Evolutionary conservation across 768 basidiomycete genomes (phyloP).

Genomic region (Hemileccinum impolitum): DNA sequence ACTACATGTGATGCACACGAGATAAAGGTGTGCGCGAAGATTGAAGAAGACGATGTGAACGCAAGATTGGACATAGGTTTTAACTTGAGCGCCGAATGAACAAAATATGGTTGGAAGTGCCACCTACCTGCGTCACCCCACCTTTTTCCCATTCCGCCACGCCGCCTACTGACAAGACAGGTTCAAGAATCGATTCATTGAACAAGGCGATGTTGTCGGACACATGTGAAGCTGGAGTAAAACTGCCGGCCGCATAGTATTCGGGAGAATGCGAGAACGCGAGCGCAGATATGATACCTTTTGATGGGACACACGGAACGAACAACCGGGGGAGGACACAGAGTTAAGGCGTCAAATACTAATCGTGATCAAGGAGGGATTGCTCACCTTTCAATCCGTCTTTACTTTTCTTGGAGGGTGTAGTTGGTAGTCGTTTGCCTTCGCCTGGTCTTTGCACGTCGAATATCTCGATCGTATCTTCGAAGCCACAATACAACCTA

Average conservation of each 20-base stretch:
- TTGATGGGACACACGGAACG: slow-evolving; percentile 3
- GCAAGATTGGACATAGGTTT: not conserved
- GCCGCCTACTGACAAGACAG: slow-evolving; percentile 63
- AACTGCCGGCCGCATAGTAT: slow-evolving; percentile 78
- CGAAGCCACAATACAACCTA: slow-evolving; percentile 82
- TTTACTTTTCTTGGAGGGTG: slow-evolving; percentile 71
- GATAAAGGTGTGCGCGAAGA: not conserved
- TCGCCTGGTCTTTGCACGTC: slow-evolving; percentile 72
- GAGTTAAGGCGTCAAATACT: not conserved
- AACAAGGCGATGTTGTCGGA: slow-evolving; percentile 63
- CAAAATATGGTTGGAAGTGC: not conserved
- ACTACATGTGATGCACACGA: slow-evolving; percentile 33
- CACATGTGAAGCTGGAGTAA: slow-evolving; percentile 44
- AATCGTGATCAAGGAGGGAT: not conserved
- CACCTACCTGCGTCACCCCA: slow-evolving; percentile 49
- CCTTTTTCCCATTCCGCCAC: slow-evolving; percentile 35
- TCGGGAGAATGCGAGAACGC: slow-evolving; percentile 68
- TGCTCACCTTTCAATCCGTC: slow-evolving; percentile 83
- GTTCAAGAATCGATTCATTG: slow-evolving; percentile 53
- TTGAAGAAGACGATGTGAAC: not conserved
- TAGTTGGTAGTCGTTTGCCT: slow-evolving; percentile 66
- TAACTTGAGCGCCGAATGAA: not conserved
- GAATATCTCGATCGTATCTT: slow-evolving; percentile 83
- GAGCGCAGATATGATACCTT: slow-evolving; percentile 84
- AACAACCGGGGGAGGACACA: not conserved